Base-by-base conservation (phyloP, 1,284 basidiomycete genomes). In the Irpex sp. region DNA sequence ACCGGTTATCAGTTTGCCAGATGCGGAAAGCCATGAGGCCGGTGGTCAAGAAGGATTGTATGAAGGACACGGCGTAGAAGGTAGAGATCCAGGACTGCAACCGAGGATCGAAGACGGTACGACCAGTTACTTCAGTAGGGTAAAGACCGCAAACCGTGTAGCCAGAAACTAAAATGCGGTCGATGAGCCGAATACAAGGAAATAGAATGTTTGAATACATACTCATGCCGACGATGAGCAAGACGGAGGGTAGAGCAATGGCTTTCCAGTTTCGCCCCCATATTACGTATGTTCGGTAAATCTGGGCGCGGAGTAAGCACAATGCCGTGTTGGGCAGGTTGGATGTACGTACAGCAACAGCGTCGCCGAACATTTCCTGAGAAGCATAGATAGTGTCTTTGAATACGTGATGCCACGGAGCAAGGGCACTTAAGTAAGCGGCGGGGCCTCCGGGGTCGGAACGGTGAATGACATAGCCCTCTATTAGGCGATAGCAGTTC, bases 1-100 rank as follows among this genome's bases (percentile, higher is more conserved):
- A 52, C 7, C 56, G 55, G 17, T 59, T 49, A 47, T 74, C 72
- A 49, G 75, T 70, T 4, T 60, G 34, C 68, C 68, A 74, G 58
- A 75, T 72, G 56, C 72, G 71, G 58, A 69, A 73, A 13, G 72
- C 70, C 57, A 76, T 74, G 44, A 76, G 67, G 26, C 65, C 68
- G 3, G 73, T 76, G 7, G 74, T 74, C n/a, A 75, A 60, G n/a
- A 67, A 67, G 49, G 73, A 75, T 59, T 76, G 74, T 2, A 67
- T 67, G 48, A 76, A 69, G 2, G 72, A 70, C 11, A 74, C 61
- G 5, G 73, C 69, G 64, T 74, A 75, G 58, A 75, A 72, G n/a
- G 72, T 67, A 38, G 70, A 68, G 64, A 75, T 70, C 71, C 72
- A 72, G 56, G 65, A 62, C n/a, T 68, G 61, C 38, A 74, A 66